phyloP scores from a whole-genome alignment of 208 protist genomes.

The Strigomonas galati region DNA sequence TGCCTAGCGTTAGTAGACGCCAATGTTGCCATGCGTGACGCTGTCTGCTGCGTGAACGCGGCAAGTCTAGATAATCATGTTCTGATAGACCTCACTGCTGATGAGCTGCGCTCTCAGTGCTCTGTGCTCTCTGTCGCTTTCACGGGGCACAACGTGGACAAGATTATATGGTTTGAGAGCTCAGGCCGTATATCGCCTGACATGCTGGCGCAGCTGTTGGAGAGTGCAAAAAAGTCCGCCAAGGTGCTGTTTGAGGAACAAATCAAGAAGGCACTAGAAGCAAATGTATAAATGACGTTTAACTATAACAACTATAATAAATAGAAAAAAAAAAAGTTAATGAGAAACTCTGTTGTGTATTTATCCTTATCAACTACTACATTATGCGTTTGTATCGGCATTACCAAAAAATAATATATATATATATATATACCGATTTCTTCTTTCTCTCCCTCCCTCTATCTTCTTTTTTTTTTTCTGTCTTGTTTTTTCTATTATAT shows the following conservation, averaged over 20 bases:
- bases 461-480: no score
- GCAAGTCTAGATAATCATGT: constrained; percentile 65
- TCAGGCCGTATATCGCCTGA: constrained; percentile 57
- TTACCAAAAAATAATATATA: constrained; percentile 9
- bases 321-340: constrained; percentile 14
- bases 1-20: constrained; percentile 85
- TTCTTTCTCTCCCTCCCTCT: no score
- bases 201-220: constrained; percentile 43
- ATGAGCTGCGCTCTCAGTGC: constrained; percentile 77
- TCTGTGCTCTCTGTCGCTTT: constrained; percentile 59
- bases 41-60: constrained; percentile 60
- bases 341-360: not conserved
- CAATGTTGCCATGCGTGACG: constrained; percentile 79
- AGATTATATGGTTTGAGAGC: constrained; percentile 82
- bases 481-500: no score
- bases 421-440: constrained; percentile 5
- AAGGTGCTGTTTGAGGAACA: constrained; percentile 33
- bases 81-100: constrained; percentile 70
- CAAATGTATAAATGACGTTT: constrained; percentile 8
- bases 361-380: not conserved
- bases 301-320: constrained; percentile 11
- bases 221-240: constrained; percentile 45
- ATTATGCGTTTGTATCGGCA: not conserved
- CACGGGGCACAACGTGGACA: constrained; percentile 51
- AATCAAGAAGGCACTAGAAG: constrained; percentile 21